phyloP scores from a whole-genome alignment of 2,329 filamentous ascomycete species.

The Trichoderma oligosporum region DNA sequence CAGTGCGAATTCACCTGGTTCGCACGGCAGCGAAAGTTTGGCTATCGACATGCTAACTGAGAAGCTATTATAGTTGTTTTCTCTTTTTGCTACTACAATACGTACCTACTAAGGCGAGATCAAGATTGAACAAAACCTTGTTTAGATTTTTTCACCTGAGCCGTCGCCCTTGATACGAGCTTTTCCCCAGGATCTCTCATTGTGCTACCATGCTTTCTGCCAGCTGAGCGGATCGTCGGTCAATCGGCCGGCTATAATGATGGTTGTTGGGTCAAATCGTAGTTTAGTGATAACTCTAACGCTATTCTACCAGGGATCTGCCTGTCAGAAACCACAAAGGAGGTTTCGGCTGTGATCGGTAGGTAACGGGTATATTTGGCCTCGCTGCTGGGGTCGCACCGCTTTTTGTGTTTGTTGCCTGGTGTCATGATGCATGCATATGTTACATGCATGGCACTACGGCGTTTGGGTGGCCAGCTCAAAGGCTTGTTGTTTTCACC shows the following conservation, averaged over 20 bases:
- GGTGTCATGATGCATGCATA: neutral
- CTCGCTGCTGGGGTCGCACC: neutral
- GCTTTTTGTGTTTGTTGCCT: neutral
- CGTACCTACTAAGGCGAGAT: neutral
- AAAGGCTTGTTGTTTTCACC: neutral
- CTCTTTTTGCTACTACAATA: neutral
- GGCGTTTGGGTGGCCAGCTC: neutral
- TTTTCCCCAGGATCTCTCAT: neutral
- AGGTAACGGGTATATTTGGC: neutral
- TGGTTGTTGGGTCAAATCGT: neutral
- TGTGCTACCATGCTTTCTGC: neutral
- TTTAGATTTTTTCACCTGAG: neutral
- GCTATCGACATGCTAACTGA: neutral
- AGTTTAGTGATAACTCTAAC: constrained; percentile 3
- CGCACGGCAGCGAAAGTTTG: neutral
- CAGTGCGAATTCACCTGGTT: neutral
- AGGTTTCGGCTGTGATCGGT: neutral
- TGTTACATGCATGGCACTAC: neutral
- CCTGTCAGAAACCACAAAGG: neutral
- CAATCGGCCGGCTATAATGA: neutral
- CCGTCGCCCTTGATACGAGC: neutral
- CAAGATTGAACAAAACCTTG: constrained; percentile 8
- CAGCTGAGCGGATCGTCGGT: constrained; percentile 16
- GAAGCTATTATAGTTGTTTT: neutral
- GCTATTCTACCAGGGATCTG: neutral